Conservation (phyloP, 202 grass and related monocot genomes). For the Setaria italica region DNA sequence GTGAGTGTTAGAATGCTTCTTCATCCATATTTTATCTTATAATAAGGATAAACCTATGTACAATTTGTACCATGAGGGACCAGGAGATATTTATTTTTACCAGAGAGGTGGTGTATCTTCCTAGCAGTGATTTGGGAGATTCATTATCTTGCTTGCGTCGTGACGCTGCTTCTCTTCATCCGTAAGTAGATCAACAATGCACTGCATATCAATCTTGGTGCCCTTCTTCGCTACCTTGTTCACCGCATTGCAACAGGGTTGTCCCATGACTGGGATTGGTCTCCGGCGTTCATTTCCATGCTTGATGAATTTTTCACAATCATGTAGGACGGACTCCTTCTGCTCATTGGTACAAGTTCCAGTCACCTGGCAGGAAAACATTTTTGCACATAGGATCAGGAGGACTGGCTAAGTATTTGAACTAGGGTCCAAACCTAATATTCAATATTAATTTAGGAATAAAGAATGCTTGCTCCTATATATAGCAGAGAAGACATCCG, state of each 20-base stretch:
- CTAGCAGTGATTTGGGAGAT: background rate
- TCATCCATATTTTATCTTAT: too few relatives aligned
- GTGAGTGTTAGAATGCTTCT: too few relatives aligned
- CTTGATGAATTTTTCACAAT: background rate
- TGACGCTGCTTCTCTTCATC: background rate
- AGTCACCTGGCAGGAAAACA: background rate
- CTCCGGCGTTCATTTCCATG: fast-evolving
- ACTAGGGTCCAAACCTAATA: too few relatives aligned
- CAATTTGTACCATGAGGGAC: too few relatives aligned
- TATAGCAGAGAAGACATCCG: too few relatives aligned
- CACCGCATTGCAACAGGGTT: background rate
- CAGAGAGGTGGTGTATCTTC: background rate
- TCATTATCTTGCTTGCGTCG: background rate
- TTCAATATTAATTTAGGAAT: too few relatives aligned
- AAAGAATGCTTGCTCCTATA: too few relatives aligned
- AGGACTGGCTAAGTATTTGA: background rate
- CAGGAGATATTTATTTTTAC: too few relatives aligned
- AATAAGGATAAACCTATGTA: too few relatives aligned
- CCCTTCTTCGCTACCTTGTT: background rate
- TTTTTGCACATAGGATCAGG: background rate
- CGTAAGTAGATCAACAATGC: background rate
- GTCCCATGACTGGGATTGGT: background rate
- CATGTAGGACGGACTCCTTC: background rate
- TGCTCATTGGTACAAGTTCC: background rate
- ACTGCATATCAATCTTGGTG: background rate